A percentile compares a stretch with the other conserved stretches of the same genome.
Conservation (phyloP, 805 yeast genomes). For the Barnettozyma wickerhamii region DNA sequence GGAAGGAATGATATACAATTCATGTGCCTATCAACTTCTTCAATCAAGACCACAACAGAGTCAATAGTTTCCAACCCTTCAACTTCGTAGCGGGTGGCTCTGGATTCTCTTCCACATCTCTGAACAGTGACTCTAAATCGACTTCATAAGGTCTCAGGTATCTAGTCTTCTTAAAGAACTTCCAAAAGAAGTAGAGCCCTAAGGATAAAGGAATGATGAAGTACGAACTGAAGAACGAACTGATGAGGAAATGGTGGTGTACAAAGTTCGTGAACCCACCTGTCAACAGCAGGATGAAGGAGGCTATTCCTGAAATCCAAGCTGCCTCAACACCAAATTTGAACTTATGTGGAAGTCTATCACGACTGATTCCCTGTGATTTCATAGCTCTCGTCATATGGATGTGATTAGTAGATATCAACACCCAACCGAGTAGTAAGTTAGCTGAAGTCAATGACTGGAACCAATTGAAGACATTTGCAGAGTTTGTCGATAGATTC, state of each 20-base stretch:
- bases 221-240: conserved; percentile 17
- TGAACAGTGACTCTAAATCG: conserved; percentile 33
- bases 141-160: conserved; percentile 34
- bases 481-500: conserved; percentile 25
- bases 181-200: conserved; percentile 30
- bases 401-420: conserved; percentile 31
- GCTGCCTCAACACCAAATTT: conserved; percentile 25
- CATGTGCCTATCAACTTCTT: too few relatives aligned
- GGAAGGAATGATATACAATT: too few relatives aligned
- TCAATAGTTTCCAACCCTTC: conserved; percentile 19
- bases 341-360: conserved; percentile 16
- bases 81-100: conserved; percentile 21
- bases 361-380: conserved; percentile 30
- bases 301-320: conserved; percentile 29
- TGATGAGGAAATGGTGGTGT: conserved; percentile 25
- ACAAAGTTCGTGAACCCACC: conserved; percentile 35
- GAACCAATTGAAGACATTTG: conserved; percentile 34
- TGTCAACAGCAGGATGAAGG: conserved; percentile 28
- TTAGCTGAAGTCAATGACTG: conserved; percentile 31
- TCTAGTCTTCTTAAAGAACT: conserved; percentile 29
- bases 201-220: conserved; percentile 27
- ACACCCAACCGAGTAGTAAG: conserved; percentile 29
- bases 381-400: conserved; percentile 32
- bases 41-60: conserved; percentile 17
- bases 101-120: conserved; percentile 30